Conservation (phyloP, 768 basidiomycete species). For the Antrodiella citrinella region DNA sequence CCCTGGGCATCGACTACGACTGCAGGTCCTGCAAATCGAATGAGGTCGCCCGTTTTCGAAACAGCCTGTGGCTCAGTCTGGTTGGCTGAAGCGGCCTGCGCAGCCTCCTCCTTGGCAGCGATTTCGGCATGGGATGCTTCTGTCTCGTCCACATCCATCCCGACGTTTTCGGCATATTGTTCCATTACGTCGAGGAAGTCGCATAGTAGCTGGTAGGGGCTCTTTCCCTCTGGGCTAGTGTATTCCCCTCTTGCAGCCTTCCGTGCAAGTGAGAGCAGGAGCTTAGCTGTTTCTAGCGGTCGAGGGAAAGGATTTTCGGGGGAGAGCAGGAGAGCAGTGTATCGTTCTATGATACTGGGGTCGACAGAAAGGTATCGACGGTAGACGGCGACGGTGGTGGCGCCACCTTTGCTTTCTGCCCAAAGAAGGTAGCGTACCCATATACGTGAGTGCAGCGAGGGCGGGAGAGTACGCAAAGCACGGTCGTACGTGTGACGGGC, state of each 20-base stretch:
- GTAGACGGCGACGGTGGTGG: slow-evolving; percentile 75
- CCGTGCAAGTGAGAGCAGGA: slow-evolving; percentile 75
- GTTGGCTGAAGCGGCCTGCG: slow-evolving; percentile 17
- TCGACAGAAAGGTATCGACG: slow-evolving; percentile 83
- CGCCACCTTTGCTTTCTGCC: slow-evolving; percentile 77
- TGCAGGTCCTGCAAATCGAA: slow-evolving; percentile 65
- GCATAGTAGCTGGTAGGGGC: slow-evolving; percentile 87
- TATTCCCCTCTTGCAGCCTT: slow-evolving; percentile 81
- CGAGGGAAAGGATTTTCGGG: slow-evolving; percentile 53
- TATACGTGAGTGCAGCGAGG: slow-evolving; percentile 83
- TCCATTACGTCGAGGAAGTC: slow-evolving; percentile 93
- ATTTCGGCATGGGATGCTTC: slow-evolving; percentile 43
- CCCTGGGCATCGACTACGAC: slow-evolving; percentile 43
- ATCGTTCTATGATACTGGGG: slow-evolving; percentile 74
- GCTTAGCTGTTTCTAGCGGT: slow-evolving; percentile 90
- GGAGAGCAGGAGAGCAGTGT: slow-evolving; percentile 57
- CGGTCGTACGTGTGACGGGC: slow-evolving; percentile 93
- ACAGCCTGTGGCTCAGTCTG: slow-evolving; percentile 33
- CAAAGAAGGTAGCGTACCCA: slow-evolving; percentile 92
- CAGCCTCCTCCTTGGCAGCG: slow-evolving; percentile 39
- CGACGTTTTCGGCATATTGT: slow-evolving; percentile 85
- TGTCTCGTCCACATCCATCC: slow-evolving; percentile 76
- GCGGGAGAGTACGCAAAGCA: slow-evolving; percentile 86
- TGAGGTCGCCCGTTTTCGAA: slow-evolving; percentile 45
- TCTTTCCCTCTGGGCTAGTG: slow-evolving; percentile 84